A percentile compares a stretch with the other conserved stretches of the same genome.
Conservation (phyloP, 768 basidiomycete genomes). For the Termitomyces heimii region DNA sequence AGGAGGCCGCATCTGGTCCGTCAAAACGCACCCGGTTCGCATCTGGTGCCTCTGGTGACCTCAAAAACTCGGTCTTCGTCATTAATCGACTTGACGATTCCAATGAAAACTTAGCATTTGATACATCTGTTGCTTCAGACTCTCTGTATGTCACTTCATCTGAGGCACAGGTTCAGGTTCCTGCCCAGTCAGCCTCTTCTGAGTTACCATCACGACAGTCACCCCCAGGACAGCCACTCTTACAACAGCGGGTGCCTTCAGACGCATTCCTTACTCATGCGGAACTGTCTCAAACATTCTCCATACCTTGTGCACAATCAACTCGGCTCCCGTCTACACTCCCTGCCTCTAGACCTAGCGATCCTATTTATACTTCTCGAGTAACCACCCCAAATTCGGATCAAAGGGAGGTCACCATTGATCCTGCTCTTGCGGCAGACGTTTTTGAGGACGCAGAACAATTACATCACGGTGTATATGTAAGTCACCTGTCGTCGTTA, state of each 20-base stretch:
- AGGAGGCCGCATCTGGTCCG: neutral
- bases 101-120: neutral
- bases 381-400: neutral
- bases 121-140: neutral
- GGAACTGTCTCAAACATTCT: neutral
- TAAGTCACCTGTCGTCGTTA: neutral
- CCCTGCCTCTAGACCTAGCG: neutral
- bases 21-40: slow-evolving; percentile 3
- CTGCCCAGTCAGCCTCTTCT: neutral
- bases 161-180: neutral
- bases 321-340: neutral
- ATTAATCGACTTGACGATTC: neutral
- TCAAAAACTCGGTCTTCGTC: neutral
- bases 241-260: neutral
- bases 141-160: neutral
- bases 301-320: neutral
- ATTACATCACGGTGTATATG: neutral
- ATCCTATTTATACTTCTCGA: neutral
- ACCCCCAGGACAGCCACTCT: neutral
- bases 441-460: slow-evolving; percentile 1
- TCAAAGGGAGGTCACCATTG: slow-evolving; percentile 8
- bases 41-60: neutral
- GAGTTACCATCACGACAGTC: neutral
- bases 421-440: slow-evolving; percentile 11
- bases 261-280: neutral